Evolutionary conservation across 2,329 filamentous ascomycete species (phyloP).

Genomic region (Bipolaris sorokiniana): DNA sequence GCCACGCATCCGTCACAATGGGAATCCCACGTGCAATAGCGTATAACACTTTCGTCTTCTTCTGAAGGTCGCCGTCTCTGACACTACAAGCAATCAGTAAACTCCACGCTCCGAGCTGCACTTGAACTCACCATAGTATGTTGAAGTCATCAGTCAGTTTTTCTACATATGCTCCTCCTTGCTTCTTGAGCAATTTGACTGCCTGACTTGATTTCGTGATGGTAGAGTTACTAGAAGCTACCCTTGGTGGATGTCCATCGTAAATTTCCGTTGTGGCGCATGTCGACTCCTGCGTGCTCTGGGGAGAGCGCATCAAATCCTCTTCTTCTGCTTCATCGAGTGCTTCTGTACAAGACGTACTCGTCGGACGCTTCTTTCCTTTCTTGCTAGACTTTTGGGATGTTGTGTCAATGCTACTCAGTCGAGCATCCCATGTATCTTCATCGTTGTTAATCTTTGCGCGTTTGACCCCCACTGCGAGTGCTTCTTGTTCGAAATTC

Average conservation of each 20-base stretch:
- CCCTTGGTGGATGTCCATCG: slow-evolving; percentile 32
- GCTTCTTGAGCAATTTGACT: slow-evolving; percentile 45
- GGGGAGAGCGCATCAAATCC: slow-evolving; percentile 26
- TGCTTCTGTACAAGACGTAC: neutral
- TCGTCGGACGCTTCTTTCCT: slow-evolving; percentile 18
- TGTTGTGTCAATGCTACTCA: slow-evolving; percentile 16
- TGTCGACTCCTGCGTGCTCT: slow-evolving; percentile 26
- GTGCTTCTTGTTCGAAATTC: slow-evolving; percentile 1
- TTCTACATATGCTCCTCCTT: slow-evolving; percentile 39
- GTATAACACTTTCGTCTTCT: slow-evolving; percentile 55
- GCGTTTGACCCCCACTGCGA: slow-evolving; percentile 24
- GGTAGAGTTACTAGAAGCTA: slow-evolving; percentile 45
- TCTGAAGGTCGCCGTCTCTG: slow-evolving; percentile 47
- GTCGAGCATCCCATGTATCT: slow-evolving; percentile 17
- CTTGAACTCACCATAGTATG: slow-evolving; percentile 40
- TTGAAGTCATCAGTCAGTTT: slow-evolving; percentile 42
- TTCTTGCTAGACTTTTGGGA: slow-evolving; percentile 14
- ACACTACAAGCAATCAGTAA: slow-evolving; percentile 43
- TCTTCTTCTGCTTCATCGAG: slow-evolving; percentile 3
- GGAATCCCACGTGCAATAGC: slow-evolving; percentile 52
- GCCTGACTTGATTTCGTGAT: slow-evolving; percentile 30
- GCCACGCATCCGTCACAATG: slow-evolving; percentile 57
- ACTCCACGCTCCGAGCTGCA: neutral
- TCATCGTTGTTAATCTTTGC: slow-evolving; percentile 16
- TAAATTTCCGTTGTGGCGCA: slow-evolving; percentile 24